Evolutionary conservation across 1,284 basidiomycete species (phyloP), one percentile per base, ranked within the genome.

Genomic region (Sphagnurus paluster): DNA sequence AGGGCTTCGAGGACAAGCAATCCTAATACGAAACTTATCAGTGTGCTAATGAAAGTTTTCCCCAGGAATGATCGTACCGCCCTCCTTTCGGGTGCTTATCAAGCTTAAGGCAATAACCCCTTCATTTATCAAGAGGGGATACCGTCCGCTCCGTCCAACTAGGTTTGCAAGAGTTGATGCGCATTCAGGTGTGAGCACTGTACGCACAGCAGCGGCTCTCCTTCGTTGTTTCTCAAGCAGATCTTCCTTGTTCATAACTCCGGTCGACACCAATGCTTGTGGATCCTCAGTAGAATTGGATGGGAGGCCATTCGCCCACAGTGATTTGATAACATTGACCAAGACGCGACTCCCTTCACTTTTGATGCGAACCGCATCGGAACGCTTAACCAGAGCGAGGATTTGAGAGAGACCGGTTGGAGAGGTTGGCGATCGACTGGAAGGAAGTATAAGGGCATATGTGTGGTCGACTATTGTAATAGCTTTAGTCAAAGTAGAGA

Each of bases 311-410:
- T 63, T 72, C 23, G 80, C 75, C 79, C 82, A 87, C 40, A 89
- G 66, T 42, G 83, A 79, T 66, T 83, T 81, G 58, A 94, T 76
- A 23, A 85, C 77, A 62, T 94, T 93, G 53, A 92, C 90, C 42
- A 97, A 72, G 1, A 96, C 82, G 9, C 95, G 84, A 10, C 92
- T 90, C 17, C 87, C 89, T 69, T 98, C 96, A 60, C 90, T 91
- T 66, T 87, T 88, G 25, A 96, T 75, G 0, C 91, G 80, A 4
- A 90, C 72, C 23, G 88, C 87, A 58, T 96, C 88, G 2, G 92
- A 89, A 33, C 93, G 85, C 42, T 76, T 74, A 25, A 89, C 77
- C 24, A 98, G 76, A 3, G 78, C 79, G 24, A 96, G 71, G 19
- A 98, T 78, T 45, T 84, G 82, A 10, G 79, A 69, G 26, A 93